Base-by-base conservation (phyloP, 179 eudicot species). In the Heliamphora pulchella region DNA sequence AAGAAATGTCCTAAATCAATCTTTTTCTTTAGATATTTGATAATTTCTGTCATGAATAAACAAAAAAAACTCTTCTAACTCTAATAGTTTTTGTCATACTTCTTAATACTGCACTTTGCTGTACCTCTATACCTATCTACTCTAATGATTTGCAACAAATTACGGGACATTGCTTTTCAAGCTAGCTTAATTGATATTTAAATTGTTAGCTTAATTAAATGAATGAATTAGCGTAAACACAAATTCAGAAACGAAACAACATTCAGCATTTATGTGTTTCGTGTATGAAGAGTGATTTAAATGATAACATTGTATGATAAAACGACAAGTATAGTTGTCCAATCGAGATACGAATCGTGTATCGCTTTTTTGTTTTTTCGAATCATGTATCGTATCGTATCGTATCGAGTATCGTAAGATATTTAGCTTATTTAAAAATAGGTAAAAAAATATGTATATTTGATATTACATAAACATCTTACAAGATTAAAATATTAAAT, bases 1-100 rank as follows among this genome's bases (percentile, higher is more conserved):
- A 69, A 44, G 72, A n/a, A 68, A 69, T 69, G 73, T 47, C 18
- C 53, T 15, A 69, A 69, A 69, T 44, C 73, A 14, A 70, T 47
- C 13, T 9, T 46, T 10, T 47, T 5, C 48, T 46, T 9, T 17
- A 47, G 74, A 70, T 47, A 47, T 70, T 47, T 46, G 74, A n/a
- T 47, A 2, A 17, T 70, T 9, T 46, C 53, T 44, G 15, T 46
- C 73, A 17, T 17, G 22, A 46, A 70, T 70, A 70, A 53, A 47
- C 54, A 15, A 70, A 54, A 15, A 70, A 13, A 41, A 68, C 31
- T 31, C 31, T 31, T 31, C 3, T 7, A 70, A 70, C 54, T 4
- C 0, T 8, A 44, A 8, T 47, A 44, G 8, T 8, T 43, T 68
- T 5, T 69, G 13, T 69, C 73, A 69, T 17, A 69, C 2, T 18